Evolutionary conservation across 768 basidiomycete species (phyloP).

Genomic region (Termitomyces bulborhizus): DNA sequence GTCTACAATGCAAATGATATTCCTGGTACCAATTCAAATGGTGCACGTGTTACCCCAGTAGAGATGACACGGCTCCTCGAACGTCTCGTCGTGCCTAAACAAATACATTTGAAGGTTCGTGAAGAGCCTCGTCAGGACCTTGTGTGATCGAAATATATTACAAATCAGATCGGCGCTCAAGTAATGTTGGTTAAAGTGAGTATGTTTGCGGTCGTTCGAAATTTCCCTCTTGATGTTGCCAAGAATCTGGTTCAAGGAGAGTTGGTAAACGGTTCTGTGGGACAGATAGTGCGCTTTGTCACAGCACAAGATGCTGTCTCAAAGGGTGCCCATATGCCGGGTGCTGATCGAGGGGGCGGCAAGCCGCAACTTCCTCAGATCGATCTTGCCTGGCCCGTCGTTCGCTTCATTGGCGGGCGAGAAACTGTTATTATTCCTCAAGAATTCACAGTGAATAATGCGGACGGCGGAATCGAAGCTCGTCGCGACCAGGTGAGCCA

Average conservation of each 20-base stretch:
- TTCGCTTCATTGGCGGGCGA: slow-evolving; percentile 47
- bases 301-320: slow-evolving; percentile 35
- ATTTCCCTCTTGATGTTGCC: not conserved
- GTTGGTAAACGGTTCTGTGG: slow-evolving; percentile 69
- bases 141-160: not conserved
- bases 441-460: slow-evolving; percentile 61
- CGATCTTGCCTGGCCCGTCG: slow-evolving; percentile 45
- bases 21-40: slow-evolving; percentile 39
- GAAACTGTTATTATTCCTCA: slow-evolving; percentile 44
- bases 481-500: slow-evolving; percentile 45
- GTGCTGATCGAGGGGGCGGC: slow-evolving; percentile 26
- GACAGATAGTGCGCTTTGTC: slow-evolving; percentile 43
- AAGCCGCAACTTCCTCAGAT: slow-evolving; percentile 9
- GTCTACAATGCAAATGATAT: slow-evolving; percentile 41
- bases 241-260: slow-evolving; percentile 66
- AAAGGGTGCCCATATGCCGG: slow-evolving; percentile 30
- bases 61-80: slow-evolving; percentile 43
- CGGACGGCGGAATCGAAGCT: slow-evolving; percentile 53
- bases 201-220: not conserved
- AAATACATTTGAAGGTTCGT: slow-evolving; percentile 42
- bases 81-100: slow-evolving; percentile 51
- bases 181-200: slow-evolving; percentile 76
- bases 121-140: not conserved
- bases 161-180: slow-evolving; percentile 63
- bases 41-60: slow-evolving; percentile 24